Evolutionary conservation across 768 basidiomycete species (phyloP).

Genomic region (Russula sp.): DNA sequence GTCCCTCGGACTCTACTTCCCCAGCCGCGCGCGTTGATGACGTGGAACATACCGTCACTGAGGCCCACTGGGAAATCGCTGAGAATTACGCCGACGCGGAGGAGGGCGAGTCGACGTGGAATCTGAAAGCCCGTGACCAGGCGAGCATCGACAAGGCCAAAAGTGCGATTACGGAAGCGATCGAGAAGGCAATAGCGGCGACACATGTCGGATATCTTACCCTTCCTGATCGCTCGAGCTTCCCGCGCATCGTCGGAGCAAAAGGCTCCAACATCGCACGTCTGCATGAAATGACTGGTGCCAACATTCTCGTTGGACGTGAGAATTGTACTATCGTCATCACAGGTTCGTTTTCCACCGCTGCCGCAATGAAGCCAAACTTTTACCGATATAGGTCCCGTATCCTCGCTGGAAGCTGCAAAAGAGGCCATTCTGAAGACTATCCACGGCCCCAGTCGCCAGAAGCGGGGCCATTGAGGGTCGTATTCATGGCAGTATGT

Average conservation of each 20-base stretch:
- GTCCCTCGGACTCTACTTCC: conserved; percentile 37
- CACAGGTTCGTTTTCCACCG: conserved; percentile 44
- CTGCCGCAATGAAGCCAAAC: conserved; percentile 7
- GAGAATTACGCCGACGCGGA: conserved; percentile 73
- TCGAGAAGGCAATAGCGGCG: conserved; percentile 64
- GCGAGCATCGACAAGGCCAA: conserved; percentile 71
- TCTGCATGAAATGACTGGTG: conserved; percentile 80
- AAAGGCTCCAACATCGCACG: conserved; percentile 89
- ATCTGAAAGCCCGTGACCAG: conserved; percentile 73
- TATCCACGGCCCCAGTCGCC: conserved; percentile 23
- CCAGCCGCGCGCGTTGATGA: conserved; percentile 83
- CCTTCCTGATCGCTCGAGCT: conserved; percentile 69
- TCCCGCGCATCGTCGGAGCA: conserved; percentile 89
- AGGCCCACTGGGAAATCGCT: conserved; percentile 67
- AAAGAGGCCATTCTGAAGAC: conserved; percentile 71
- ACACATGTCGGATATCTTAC: conserved; percentile 82
- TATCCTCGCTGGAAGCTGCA: conserved; percentile 59
- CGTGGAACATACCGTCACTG: conserved; percentile 36
- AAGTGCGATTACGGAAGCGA: conserved; percentile 55
- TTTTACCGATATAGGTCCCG: conserved; percentile 44
- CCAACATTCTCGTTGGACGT: conserved; percentile 86
- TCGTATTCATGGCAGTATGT: not conserved
- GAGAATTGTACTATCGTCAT: conserved; percentile 85
- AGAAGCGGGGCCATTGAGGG: conserved; percentile 8
- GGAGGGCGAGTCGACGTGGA: conserved; percentile 83